phyloP scores from a whole-genome alignment of 208 protist species.

The Leishmania amazonensis region DNA sequence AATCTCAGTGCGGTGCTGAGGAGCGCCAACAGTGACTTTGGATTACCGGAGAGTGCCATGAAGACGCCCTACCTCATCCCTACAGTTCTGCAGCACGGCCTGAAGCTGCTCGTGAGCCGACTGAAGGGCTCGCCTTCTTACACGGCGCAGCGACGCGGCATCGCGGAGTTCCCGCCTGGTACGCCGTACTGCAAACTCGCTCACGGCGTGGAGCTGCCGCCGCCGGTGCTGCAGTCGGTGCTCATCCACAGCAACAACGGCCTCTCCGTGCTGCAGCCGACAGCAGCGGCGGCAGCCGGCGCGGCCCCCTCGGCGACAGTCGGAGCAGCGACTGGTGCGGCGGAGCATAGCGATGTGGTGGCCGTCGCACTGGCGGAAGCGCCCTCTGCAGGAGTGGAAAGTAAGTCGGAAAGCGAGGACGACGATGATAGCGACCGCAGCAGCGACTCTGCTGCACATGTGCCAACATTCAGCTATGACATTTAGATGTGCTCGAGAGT shows the following conservation, averaged over 20 bases:
- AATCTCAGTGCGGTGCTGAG: slow-evolving; percentile 36
- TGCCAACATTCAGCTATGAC: slow-evolving; percentile 31
- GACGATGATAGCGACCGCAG: slow-evolving; percentile 26
- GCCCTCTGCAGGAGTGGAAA: neutral
- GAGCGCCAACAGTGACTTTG: slow-evolving; percentile 62
- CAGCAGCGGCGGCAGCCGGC: neutral
- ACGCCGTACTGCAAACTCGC: slow-evolving; percentile 38
- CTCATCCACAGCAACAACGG: slow-evolving; percentile 64
- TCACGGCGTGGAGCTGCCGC: slow-evolving; percentile 5
- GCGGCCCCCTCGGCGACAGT: slow-evolving; percentile 1
- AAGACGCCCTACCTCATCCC: slow-evolving; percentile 46
- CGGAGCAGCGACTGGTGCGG: neutral
- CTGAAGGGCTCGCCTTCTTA: slow-evolving; percentile 34
- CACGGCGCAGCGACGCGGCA: neutral
- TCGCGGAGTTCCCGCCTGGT: slow-evolving; percentile 13
- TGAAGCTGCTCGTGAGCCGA: slow-evolving; percentile 45
- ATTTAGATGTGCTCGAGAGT: slow-evolving; percentile 5
- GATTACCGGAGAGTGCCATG: slow-evolving; percentile 45
- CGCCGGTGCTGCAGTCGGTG: slow-evolving; percentile 42
- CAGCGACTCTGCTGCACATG: slow-evolving; percentile 34
- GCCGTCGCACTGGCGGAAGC: neutral
- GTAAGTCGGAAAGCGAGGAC: slow-evolving; percentile 7
- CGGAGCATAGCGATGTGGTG: neutral
- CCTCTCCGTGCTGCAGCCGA: slow-evolving; percentile 15
- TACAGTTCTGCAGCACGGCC: slow-evolving; percentile 47